A percentile compares a stretch with the other conserved stretches of the same genome.
These are phyloP conservation scores for Calonectria hawksworthii DNA, from an alignment of 2,329 filamentous ascomycete genomes.

Conservation along the genomic window DNA sequence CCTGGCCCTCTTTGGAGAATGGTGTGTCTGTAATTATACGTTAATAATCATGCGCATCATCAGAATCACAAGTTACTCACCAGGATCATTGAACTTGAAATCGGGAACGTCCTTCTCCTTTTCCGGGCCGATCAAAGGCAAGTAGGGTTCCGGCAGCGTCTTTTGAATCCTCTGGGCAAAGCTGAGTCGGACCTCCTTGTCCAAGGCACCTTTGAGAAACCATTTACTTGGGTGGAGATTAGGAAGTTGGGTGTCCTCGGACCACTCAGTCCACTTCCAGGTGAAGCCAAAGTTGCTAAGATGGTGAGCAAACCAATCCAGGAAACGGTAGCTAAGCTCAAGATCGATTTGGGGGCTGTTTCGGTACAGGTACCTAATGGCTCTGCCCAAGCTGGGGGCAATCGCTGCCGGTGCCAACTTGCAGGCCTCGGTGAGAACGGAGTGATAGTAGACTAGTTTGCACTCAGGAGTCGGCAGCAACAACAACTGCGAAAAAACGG, in stretches of 20 bases:
- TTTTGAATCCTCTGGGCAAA: constrained; percentile 97
- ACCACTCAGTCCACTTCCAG: constrained; percentile 99
- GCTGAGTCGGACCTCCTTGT: constrained; percentile 96
- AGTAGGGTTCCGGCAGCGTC: constrained; percentile 88
- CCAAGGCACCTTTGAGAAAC: constrained; percentile 90
- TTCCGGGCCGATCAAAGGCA: constrained; percentile 83
- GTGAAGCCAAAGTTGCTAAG: constrained; percentile 99
- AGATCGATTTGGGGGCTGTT: constrained; percentile 87
- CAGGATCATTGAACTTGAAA: constrained; percentile 87
- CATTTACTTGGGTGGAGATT: constrained; percentile 89
- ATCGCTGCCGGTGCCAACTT: constrained; percentile 97
- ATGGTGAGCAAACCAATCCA: constrained; percentile 99
- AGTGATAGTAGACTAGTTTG: constrained; percentile 97
- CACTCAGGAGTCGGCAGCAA: constrained; percentile 89
- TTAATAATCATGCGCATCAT: not conserved
- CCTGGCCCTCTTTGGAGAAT: constrained; percentile 86
- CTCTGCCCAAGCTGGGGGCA: constrained; percentile 91
- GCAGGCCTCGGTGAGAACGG: constrained; percentile 93
- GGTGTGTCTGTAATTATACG: constrained; percentile 73
- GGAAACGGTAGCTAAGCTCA: constrained; percentile 87
- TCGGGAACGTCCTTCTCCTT: constrained; percentile 97
- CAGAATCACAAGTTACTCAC: constrained; percentile 61
- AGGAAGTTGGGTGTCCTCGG: constrained; percentile 84
- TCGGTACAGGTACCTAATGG: constrained; percentile 91
- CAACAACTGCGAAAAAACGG: constrained; percentile 95